Conservation (phyloP, 1,284 basidiomycete species). For the Pseudozyma tsukubaensis region DNA sequence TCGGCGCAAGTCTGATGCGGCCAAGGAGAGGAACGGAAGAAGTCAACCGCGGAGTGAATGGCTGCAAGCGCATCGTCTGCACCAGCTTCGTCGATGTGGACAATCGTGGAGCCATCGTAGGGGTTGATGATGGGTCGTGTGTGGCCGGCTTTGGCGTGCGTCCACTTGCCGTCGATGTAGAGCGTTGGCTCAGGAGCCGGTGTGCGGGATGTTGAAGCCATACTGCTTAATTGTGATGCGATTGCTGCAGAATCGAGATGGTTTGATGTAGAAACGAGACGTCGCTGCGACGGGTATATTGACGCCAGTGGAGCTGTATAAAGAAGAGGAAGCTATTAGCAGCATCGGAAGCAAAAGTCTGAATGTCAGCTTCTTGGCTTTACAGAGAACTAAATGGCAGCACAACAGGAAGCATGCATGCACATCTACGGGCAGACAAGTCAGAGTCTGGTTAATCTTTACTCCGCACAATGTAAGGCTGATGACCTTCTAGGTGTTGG, state of each 20-base stretch:
- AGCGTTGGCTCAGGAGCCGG: slow-evolving; percentile 62
- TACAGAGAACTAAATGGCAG: not conserved
- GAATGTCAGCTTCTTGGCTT: not conserved
- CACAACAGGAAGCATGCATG: not conserved
- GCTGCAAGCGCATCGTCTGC: slow-evolving; percentile 60
- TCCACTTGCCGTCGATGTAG: slow-evolving; percentile 66
- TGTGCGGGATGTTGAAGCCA: slow-evolving; percentile 45
- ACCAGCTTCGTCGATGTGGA: slow-evolving; percentile 62
- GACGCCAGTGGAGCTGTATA: not conserved
- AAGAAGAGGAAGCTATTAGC: slow-evolving; percentile 8
- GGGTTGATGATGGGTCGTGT: slow-evolving; percentile 65
- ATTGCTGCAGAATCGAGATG: slow-evolving; percentile 31
- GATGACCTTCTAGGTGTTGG: slow-evolving; percentile 57
- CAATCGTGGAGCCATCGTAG: slow-evolving; percentile 55
- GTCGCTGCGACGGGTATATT: not conserved
- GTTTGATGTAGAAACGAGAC: slow-evolving; percentile 1
- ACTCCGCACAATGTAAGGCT: slow-evolving; percentile 48
- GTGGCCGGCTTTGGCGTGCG: slow-evolving; percentile 51
- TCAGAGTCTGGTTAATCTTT: slow-evolving; percentile 59
- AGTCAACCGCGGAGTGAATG: slow-evolving; percentile 52
- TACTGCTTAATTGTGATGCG: slow-evolving; percentile 49
- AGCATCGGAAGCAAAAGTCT: not conserved
- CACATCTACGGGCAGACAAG: slow-evolving; percentile 1
- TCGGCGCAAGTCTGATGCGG: slow-evolving; percentile 47
- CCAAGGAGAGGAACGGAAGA: slow-evolving; percentile 60